phyloP scores from a whole-genome alignment of 768 basidiomycete species.

The Pisolithus tinctorius region DNA sequence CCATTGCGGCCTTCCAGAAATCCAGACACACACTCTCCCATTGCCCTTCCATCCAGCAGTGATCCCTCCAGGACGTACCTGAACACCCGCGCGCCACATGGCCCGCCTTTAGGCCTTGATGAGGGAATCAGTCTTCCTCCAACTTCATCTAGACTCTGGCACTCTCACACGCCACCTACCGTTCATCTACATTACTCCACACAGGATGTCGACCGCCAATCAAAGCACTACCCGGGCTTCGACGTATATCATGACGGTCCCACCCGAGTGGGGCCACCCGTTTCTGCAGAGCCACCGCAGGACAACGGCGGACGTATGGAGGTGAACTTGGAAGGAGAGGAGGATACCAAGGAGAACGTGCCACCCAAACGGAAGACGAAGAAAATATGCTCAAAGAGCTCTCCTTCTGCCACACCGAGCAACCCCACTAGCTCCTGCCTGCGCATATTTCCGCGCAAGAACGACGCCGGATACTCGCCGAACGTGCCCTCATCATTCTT shows the following conservation, averaged over 20 bases:
- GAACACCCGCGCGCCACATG: not conserved
- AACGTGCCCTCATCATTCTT: constrained; percentile 11
- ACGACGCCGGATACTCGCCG: constrained; percentile 6
- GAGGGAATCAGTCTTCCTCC: constrained; percentile 4
- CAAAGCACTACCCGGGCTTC: constrained; percentile 66
- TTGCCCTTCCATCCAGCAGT: constrained; percentile 16
- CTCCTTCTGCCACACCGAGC: constrained; percentile 4
- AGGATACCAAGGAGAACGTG: constrained; percentile 52
- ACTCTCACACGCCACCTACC: constrained; percentile 25
- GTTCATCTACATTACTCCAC: not conserved
- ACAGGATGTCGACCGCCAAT: constrained; percentile 41
- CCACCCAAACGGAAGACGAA: constrained; percentile 40
- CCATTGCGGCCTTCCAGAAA: constrained; percentile 29
- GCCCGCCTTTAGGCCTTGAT: too few relatives aligned
- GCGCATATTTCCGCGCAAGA: constrained; percentile 2
- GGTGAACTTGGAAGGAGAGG: constrained; percentile 25
- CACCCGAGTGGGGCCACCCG: constrained; percentile 4
- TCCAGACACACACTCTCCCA: constrained; percentile 24
- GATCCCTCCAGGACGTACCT: constrained; percentile 35
- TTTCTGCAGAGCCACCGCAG: not conserved
- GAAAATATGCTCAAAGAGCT: constrained; percentile 30
- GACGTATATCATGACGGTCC: constrained; percentile 42
- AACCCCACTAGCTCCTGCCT: constrained; percentile 2
- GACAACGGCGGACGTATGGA: constrained; percentile 1
- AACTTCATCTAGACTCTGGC: constrained; percentile 11